Percentiles rank a stretch among this genome's conserved stretches.
These are phyloP conservation scores for Coemansia umbellata DNA, from an alignment of 192 early-diverging fungal genomes.

Conservation along the genomic window DNA sequence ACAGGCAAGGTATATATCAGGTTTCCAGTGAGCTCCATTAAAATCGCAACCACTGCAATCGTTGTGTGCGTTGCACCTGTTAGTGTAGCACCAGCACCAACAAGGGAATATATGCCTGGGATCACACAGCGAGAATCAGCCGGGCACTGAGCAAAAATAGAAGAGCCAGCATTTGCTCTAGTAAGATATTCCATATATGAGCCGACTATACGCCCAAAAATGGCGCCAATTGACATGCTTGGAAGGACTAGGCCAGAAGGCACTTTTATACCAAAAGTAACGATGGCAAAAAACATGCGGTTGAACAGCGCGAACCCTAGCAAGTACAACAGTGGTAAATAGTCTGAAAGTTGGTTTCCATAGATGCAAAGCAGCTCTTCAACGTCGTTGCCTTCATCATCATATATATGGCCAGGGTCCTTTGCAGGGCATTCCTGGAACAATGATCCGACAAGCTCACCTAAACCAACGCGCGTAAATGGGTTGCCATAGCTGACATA, in stretches of 20 bases:
- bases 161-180: conserved; percentile 21
- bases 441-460: conserved; percentile 81
- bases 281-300: conserved; percentile 44
- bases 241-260: conserved; percentile 56
- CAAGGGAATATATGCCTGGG: conserved; percentile 66
- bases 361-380: conserved; percentile 65
- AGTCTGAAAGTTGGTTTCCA: conserved; percentile 39
- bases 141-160: conserved; percentile 51
- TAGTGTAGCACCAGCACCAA: conserved; percentile 55
- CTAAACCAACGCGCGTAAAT: conserved; percentile 80
- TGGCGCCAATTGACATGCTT: conserved; percentile 55
- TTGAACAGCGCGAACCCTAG: conserved; percentile 49
- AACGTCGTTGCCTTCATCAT: conserved; percentile 46
- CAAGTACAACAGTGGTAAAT: conserved; percentile 39
- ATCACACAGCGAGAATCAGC: conserved; percentile 56
- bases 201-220: conserved; percentile 46
- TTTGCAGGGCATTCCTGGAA: conserved; percentile 80
- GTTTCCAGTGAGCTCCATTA: conserved; percentile 79
- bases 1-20: conserved; percentile 68
- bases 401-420: conserved; percentile 4
- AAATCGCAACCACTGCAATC: conserved; percentile 61
- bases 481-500: conserved; percentile 73
- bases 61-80: conserved; percentile 61
- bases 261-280: conserved; percentile 54
- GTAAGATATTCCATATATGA: conserved; percentile 49